Evolutionary conservation across 2,329 filamentous ascomycete species (phyloP), one percentile per base, ranked within the genome.

Genomic region (Camillea tinctor): DNA sequence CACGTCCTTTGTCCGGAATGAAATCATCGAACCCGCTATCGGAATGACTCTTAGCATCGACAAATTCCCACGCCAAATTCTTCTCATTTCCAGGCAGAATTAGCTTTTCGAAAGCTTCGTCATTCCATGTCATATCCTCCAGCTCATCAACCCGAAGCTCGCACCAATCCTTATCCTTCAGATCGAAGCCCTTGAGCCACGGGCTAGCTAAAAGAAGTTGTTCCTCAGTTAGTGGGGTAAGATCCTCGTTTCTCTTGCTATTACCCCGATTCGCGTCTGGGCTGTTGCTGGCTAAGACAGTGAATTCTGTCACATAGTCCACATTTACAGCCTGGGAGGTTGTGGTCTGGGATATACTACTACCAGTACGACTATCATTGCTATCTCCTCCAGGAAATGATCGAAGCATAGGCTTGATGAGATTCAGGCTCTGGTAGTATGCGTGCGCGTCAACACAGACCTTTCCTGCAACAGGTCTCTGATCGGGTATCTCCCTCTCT

Each of bases 21-120:
- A 44, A 54, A 23, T 8, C 36, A 44, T 77, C 74, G 52, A 75
- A 71, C 1, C 57, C 60, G 2, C 60, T 66, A 11, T 64, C 67
- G 4, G 64, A 60, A 19, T 66, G 60, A 9, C 64, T 66, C 64
- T 75, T 76, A 64, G 72, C 73, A 64, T 75, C 72, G 11, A 77
- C 72, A 61, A 78, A 77, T 21, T 67, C 71, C 76, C 70, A 78
- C 40, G 69, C 73, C 52, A 73, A 69, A 53, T 79, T 69, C 59
- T 79, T 80, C 58, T 75, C 72, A 15, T 68, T 69, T 0, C 68
- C 67, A 0, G 74, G 74, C 1, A 78, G 71, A 1, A 77, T 72
- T 2, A 78, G 70, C 36, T 74, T 73, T 0, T 75, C 69, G 59
- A 75, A 77, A 0, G 74, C 73, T 3, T 71, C 65, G 52, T 74